Evolutionary conservation across 768 basidiomycete species (phyloP).

Genomic region (Tricholomella constricta): DNA sequence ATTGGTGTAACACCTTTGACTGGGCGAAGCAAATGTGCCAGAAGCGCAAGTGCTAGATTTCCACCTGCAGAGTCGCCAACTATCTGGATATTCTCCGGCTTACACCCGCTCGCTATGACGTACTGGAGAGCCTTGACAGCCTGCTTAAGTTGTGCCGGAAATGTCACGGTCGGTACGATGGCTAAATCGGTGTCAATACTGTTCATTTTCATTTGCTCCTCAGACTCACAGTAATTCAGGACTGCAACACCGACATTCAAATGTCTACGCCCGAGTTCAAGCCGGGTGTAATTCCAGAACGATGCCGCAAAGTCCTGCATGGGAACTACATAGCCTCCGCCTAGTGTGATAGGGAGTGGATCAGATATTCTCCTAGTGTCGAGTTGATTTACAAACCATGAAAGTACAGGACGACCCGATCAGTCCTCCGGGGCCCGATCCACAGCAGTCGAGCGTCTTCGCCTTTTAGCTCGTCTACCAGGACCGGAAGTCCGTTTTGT

Average conservation of each 20-base stretch:
- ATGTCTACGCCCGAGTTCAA: constrained; percentile 7
- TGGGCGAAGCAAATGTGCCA: constrained; percentile 34
- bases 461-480: constrained; percentile 31
- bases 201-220: not conserved
- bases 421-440: constrained; percentile 32
- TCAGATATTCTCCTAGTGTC: not conserved
- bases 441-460: constrained; percentile 32
- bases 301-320: constrained; percentile 17
- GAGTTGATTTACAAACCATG: constrained; percentile 27
- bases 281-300: constrained; percentile 27
- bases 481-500: constrained; percentile 16
- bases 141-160: constrained; percentile 31
- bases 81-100: constrained; percentile 26
- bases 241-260: constrained; percentile 21
- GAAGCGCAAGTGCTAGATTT: constrained; percentile 27
- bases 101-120: constrained; percentile 25
- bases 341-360: constrained; percentile 12
- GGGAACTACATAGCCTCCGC: constrained; percentile 30
- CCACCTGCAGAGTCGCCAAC: constrained; percentile 36
- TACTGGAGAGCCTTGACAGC: constrained; percentile 26
- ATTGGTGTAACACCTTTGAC: constrained; percentile 16
- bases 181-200: constrained; percentile 7
- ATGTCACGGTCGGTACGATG: constrained; percentile 25
- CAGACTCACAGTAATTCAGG: constrained; percentile 24
- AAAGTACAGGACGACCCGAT: constrained; percentile 31